Evolutionary conservation across 1,284 basidiomycete genomes (phyloP).

Genomic region (Veloboletus limbatus): DNA sequence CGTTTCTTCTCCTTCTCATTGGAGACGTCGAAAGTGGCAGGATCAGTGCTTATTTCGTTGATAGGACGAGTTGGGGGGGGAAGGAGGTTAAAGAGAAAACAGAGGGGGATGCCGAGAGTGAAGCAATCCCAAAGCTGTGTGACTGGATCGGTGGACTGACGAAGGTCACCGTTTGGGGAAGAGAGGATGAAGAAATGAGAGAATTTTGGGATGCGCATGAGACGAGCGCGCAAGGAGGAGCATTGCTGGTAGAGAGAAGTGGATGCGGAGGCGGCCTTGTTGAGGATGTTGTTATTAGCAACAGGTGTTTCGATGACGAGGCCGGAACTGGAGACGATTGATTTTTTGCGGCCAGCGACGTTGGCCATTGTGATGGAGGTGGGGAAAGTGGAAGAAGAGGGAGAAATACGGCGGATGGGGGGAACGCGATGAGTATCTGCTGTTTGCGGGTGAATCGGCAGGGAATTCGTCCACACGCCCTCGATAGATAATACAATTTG

Average conservation of each 20-base stretch:
- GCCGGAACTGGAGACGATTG: constrained; percentile 62
- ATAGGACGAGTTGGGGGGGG: constrained; percentile 64
- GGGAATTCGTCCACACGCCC: constrained; percentile 16
- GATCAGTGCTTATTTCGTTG: constrained; percentile 63
- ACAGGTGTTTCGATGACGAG: constrained; percentile 71
- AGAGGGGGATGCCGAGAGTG: constrained; percentile 89
- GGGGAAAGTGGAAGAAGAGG: background rate
- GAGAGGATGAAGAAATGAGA: constrained; percentile 65
- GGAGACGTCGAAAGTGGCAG: constrained; percentile 60
- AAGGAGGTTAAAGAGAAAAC: constrained; percentile 93
- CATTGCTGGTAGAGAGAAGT: constrained; percentile 89
- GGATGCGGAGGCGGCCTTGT: constrained; percentile 77
- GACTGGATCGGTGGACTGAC: constrained; percentile 82
- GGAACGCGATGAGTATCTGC: no score
- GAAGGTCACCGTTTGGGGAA: constrained; percentile 50
- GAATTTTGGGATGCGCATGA: constrained; percentile 74
- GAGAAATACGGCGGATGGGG: background rate
- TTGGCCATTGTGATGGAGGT: constrained; percentile 50
- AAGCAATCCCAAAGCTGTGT: constrained; percentile 94
- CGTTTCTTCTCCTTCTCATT: constrained; percentile 79
- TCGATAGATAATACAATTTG: constrained; percentile 33
- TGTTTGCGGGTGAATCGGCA: constrained; percentile 11
- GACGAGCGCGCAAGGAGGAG: constrained; percentile 66
- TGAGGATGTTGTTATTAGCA: constrained; percentile 79
- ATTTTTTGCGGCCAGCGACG: constrained; percentile 79